A percentile compares a stretch with the other conserved stretches of the same genome.
These are phyloP conservation scores for Fusarium ambrosium DNA, from an alignment of 2,329 filamentous ascomycete species.

Conservation along the genomic window DNA sequence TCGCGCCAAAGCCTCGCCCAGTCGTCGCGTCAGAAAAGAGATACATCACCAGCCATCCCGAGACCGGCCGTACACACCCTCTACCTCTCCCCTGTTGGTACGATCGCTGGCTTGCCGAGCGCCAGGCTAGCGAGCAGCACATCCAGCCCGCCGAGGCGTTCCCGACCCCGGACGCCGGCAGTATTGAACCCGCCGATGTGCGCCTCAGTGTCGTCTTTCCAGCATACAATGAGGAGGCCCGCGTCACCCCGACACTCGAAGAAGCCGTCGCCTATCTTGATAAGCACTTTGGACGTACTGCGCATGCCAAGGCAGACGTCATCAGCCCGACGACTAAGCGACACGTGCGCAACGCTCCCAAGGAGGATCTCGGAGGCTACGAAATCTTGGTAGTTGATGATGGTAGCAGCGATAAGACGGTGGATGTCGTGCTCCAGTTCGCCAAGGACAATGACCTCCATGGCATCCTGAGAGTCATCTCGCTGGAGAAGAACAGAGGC, in stretches of 20 bases:
- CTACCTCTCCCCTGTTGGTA: conserved; percentile 86
- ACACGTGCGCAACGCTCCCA: conserved; percentile 50
- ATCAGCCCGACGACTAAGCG: conserved; percentile 49
- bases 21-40: conserved; percentile 84
- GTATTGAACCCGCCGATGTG: conserved; percentile 82
- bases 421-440: conserved; percentile 84
- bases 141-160: conserved; percentile 54
- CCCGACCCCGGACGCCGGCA: conserved; percentile 62
- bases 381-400: conserved; percentile 95
- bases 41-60: conserved; percentile 80
- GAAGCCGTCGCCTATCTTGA: conserved; percentile 93
- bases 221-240: conserved; percentile 92
- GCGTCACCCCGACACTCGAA: conserved; percentile 86
- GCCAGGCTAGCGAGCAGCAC: conserved; percentile 62
- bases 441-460: conserved; percentile 80
- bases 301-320: conserved; percentile 41
- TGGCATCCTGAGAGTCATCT: conserved; percentile 84
- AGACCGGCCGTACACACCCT: conserved; percentile 55
- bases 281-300: conserved; percentile 73
- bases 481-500: conserved; percentile 84
- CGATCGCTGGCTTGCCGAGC: conserved; percentile 77
- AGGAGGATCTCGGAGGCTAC: conserved; percentile 71
- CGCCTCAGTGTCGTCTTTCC: conserved; percentile 93
- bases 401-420: conserved; percentile 86
- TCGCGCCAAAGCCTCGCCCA: conserved; percentile 85